Evolutionary conservation across 805 yeast species (phyloP).

Genomic region (Kodamaea lidongshanica): DNA sequence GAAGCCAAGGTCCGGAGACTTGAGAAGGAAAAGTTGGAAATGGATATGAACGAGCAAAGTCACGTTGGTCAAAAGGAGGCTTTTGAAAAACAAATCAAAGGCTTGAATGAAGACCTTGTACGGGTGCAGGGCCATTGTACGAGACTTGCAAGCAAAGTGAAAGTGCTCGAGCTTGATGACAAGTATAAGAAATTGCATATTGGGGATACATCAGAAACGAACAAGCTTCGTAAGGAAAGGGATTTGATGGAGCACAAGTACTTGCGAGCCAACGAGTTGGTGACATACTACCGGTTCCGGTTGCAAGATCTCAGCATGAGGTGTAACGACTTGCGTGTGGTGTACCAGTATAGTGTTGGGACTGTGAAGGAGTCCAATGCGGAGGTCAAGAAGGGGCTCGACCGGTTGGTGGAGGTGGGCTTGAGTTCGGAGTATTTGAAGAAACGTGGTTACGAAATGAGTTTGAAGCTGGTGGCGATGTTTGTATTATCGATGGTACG

Average conservation of each 20-base stretch:
- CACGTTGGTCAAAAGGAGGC: constrained; percentile 20
- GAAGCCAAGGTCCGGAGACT: constrained; percentile 14
- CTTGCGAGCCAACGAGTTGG: constrained; percentile 10
- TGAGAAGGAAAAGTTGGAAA: constrained; percentile 19
- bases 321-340: constrained; percentile 28
- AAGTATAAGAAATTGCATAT: constrained; percentile 6
- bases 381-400: constrained; percentile 21
- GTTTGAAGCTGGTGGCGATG: constrained; percentile 30
- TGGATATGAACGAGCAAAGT: constrained; percentile 20
- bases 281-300: constrained; percentile 42
- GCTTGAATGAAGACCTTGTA: constrained; percentile 25
- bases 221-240: constrained; percentile 5
- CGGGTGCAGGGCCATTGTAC: constrained; percentile 25
- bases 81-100: constrained; percentile 23
- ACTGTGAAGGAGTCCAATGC: constrained; percentile 25
- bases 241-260: constrained; percentile 8
- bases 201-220: constrained; percentile 2
- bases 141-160: constrained; percentile 24
- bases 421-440: constrained; percentile 28
- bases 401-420: constrained; percentile 25
- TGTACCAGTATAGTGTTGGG: constrained; percentile 28
- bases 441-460: constrained; percentile 15
- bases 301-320: constrained; percentile 37
- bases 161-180: constrained; percentile 8
- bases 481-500: constrained; percentile 34